These are phyloP conservation scores for Silene noctiflora DNA, from an alignment of 179 eudicot genomes.

Conservation along the genomic window DNA sequence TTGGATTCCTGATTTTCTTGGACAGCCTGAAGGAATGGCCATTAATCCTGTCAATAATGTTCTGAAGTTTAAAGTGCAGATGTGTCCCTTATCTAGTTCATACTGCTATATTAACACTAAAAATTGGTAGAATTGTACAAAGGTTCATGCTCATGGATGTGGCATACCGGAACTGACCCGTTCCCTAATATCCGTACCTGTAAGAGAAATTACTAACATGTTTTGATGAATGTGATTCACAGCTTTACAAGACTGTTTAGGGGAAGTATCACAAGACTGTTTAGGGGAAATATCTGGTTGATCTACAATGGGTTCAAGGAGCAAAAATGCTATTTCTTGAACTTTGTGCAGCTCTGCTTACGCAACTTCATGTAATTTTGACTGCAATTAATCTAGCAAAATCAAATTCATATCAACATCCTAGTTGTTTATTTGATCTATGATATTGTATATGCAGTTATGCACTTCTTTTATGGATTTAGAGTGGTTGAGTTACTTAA, in stretches of 20 bases:
- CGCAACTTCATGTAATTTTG: slow-evolving; percentile 59
- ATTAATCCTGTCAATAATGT: slow-evolving; percentile 50
- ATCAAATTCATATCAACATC: neutral
- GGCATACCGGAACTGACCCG: no score
- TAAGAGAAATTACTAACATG: no score
- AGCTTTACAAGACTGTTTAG: slow-evolving; percentile 54
- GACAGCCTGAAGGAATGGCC: slow-evolving; percentile 50
- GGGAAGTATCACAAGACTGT: slow-evolving; percentile 82
- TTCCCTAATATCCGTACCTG: no score
- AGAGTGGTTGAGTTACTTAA: neutral
- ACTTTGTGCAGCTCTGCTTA: slow-evolving; percentile 77
- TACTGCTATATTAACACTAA: neutral
- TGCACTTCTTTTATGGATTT: neutral
- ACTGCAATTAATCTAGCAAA: no score
- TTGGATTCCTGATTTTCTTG: slow-evolving; percentile 64
- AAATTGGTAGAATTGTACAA: no score
- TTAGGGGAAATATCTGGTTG: slow-evolving; percentile 77
- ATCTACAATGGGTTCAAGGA: slow-evolving; percentile 75
- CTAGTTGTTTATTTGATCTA: no score
- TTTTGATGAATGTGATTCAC: no score
- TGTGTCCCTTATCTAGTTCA: slow-evolving; percentile 17
- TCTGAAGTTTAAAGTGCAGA: slow-evolving; percentile 94
- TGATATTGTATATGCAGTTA: no score
- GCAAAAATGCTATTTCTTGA: slow-evolving; percentile 83
- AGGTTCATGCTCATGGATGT: no score